Percentiles rank a stretch among this genome's conserved stretches.
Conservation (phyloP, 176 grass and related monocot genomes). For the Pontederia crassipes region DNA sequence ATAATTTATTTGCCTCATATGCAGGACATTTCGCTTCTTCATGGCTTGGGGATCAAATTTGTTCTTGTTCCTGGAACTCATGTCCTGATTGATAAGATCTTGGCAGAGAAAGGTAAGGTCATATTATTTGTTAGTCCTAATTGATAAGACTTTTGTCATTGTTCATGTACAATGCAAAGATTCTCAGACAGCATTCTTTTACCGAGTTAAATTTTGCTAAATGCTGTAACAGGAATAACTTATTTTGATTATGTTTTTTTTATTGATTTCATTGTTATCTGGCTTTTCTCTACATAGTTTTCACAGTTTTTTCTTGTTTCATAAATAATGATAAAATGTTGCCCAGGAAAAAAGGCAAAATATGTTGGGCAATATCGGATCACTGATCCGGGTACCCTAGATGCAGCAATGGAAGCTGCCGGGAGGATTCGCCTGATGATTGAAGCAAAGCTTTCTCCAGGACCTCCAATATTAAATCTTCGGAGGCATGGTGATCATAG, state of each 20-base stretch:
- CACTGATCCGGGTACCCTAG: conserved; percentile 77
- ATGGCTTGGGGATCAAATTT: conserved; percentile 95
- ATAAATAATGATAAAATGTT: conserved; percentile 8
- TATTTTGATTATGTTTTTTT: no score
- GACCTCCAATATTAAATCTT: conserved; percentile 89
- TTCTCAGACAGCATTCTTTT: no score
- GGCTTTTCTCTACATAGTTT: conserved; percentile 1
- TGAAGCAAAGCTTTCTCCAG: conserved; percentile 91
- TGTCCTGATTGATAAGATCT: conserved; percentile 86
- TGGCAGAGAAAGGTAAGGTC: conserved; percentile 63
- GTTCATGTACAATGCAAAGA: neutral
- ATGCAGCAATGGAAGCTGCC: conserved; percentile 81
- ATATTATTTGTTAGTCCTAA: conserved; percentile 2
- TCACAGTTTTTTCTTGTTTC: conserved; percentile 4
- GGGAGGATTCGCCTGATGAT: conserved; percentile 72
- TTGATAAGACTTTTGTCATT: no score
- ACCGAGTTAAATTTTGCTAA: no score
- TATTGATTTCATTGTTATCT: neutral
- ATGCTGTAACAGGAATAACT: no score
- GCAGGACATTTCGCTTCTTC: conserved; percentile 94
- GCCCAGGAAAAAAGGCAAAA: conserved; percentile 55
- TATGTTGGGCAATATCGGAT: conserved; percentile 82
- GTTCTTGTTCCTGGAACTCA: conserved; percentile 89
- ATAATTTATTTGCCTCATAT: conserved; percentile 7
- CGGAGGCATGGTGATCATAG: conserved; percentile 87